Conservation (phyloP, 257 asterid genomes). For the Ilex aquifolium region DNA sequence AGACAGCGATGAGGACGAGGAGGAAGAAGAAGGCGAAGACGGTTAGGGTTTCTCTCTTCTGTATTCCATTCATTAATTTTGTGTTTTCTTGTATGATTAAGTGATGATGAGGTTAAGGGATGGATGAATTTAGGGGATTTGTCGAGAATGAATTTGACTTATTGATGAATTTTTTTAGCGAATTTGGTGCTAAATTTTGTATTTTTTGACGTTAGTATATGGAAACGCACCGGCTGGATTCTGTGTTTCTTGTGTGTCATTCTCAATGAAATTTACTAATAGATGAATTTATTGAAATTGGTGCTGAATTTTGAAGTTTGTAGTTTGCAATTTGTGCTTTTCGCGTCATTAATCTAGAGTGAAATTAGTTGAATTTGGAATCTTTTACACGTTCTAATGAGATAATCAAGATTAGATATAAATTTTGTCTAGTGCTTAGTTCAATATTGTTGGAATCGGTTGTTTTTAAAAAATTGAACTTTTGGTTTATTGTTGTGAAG, state of each 20-base stretch:
- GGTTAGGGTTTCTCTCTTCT: conserved; percentile 36
- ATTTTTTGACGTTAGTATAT: not conserved
- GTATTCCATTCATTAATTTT: not conserved
- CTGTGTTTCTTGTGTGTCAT: not conserved
- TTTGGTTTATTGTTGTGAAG: too few species aligned
- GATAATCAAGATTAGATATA: not conserved
- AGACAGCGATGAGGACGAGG: conserved; percentile 88
- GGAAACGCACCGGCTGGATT: not conserved
- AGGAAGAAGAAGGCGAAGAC: conserved; percentile 91
- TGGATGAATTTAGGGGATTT: not conserved
- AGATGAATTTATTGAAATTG: too few species aligned
- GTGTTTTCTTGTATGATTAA: not conserved
- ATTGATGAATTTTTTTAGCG: too few species aligned
- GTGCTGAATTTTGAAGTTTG: not conserved
- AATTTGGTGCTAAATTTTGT: not conserved
- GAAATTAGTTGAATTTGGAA: too few species aligned
- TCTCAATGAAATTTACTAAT: not conserved
- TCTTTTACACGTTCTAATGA: too few species aligned
- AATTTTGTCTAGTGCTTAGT: not conserved
- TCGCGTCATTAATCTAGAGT: too few species aligned
- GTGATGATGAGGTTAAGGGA: not conserved
- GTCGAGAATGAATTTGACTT: not conserved
- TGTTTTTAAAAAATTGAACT: not conserved
- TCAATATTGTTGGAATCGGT: not conserved
- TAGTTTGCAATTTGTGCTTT: not conserved